Percentiles rank a stretch among this genome's conserved stretches.
Evolutionary conservation across 768 basidiomycete species (phyloP).

Genomic region (Cystofilobasidium bisporidii): DNA sequence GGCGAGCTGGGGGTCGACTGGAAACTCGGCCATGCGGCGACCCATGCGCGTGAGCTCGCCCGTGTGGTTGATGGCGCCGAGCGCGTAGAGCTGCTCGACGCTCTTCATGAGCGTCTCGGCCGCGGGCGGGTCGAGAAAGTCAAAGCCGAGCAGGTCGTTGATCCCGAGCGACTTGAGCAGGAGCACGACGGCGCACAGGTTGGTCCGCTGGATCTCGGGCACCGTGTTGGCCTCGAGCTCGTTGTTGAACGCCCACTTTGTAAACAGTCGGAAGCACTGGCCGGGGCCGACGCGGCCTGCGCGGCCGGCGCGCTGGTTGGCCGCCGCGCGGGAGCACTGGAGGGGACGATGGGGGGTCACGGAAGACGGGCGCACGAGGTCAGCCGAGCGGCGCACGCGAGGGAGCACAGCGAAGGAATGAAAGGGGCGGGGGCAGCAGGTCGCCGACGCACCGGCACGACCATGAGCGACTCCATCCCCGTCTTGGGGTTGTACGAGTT

Average conservation of each 20-base stretch:
- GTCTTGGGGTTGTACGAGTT: conserved; percentile 97
- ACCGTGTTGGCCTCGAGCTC: conserved; percentile 95
- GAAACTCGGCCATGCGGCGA: conserved; percentile 96
- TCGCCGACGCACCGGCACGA: conserved; percentile 83
- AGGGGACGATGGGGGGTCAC: not conserved
- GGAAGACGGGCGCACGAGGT: not conserved
- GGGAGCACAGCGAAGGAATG: not conserved
- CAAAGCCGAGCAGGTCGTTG: conserved; percentile 95
- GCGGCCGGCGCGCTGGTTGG: conserved; percentile 91
- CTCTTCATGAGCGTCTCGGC: conserved; percentile 95
- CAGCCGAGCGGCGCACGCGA: not conserved
- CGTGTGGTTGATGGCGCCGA: conserved; percentile 89
- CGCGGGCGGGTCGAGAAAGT: conserved; percentile 96
- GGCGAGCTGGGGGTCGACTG: conserved; percentile 93
- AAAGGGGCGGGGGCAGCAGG: not conserved
- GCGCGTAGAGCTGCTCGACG: conserved; percentile 82
- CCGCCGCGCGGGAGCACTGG: conserved; percentile 92
- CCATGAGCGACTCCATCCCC: conserved; percentile 92
- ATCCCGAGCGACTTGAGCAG: conserved; percentile 93
- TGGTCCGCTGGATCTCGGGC: conserved; percentile 98
- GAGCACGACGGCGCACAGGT: conserved; percentile 88
- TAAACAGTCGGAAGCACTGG: conserved; percentile 95
- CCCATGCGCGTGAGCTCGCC: conserved; percentile 97
- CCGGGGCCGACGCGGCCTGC: conserved; percentile 97
- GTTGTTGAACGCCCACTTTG: conserved; percentile 94